Base-by-base conservation (phyloP, 225 moss, liverwort and hornwort species). In the Lunularia cruciata region DNA sequence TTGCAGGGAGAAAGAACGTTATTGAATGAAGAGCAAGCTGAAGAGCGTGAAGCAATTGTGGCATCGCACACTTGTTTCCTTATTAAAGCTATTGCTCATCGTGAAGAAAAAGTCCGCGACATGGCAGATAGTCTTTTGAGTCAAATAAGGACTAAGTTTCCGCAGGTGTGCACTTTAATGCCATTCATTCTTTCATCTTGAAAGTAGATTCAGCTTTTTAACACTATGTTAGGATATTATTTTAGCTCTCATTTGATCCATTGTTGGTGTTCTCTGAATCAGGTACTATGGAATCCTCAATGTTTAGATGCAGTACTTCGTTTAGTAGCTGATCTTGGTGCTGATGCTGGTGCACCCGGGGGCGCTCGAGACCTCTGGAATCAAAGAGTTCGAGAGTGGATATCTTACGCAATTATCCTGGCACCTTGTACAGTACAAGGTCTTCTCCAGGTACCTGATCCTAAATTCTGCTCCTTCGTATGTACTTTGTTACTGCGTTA, bases 391-490 rank as follows among this genome's bases (percentile, higher is more conserved):
- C 87, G 83, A 63, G 89, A 92, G 73, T 92, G 89, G 92, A 84
- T 92, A 45, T 79, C 80, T 37, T 78, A 83, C 61, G 92, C 85
- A 70, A 83, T 92, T 28, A 72, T 78, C 25, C 75, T 80, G 78
- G 89, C 92, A 53, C 92, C 92, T 36, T 92, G 83, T 74, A 86
- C 92, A 47, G 87, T 87, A 16, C 92, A 92, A 76, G 89, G 92
- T 43, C 79, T 92, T 49, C 83, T 92, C 63, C 88, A 89, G 89
- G 89, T 89, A 68, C 51, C 27, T 47, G 43, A 16, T 43, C 11
- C 16, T 49, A 10, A 43, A 8, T 57, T 57, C 49, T 49, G 43
- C 49, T 18, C 8, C 40, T 40, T 40, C 40, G 13, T 40, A 6
- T 40, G 6, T 40, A 6, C 40, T 6, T 40, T 40, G 40, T 40